Percentiles rank a stretch among this genome's conserved stretches.
Evolutionary conservation across 108 stramenopile species (phyloP).

Genomic region (Cyclostephanos invisitatus): DNA sequence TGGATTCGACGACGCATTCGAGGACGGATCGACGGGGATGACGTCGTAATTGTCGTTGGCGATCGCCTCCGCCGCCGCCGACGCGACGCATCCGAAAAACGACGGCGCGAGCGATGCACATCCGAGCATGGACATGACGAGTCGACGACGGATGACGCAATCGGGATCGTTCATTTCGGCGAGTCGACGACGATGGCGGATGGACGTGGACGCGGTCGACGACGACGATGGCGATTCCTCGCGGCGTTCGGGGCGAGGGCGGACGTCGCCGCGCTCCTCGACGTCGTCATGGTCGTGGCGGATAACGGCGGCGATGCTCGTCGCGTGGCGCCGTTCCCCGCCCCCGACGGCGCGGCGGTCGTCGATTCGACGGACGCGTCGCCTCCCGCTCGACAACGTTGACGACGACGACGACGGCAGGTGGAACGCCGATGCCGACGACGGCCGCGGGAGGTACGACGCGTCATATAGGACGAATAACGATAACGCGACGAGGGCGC

Average conservation of each 20-base stretch:
- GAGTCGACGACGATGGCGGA: no score
- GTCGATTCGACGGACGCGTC: no score
- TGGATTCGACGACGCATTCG: background rate
- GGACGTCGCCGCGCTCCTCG: background rate
- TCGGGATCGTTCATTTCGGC: constrained; percentile 9
- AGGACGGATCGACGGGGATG: background rate
- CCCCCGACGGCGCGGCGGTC: background rate
- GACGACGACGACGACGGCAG: background rate
- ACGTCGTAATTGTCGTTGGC: constrained; percentile 4
- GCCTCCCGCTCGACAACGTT: background rate
- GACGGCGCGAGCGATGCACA: constrained; percentile 27
- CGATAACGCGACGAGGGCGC: background rate
- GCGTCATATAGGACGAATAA: background rate
- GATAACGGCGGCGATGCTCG: background rate
- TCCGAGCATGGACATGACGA: constrained; percentile 60
- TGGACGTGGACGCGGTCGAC: background rate
- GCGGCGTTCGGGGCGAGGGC: background rate
- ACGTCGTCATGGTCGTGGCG: background rate
- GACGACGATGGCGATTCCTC: background rate
- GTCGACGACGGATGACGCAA: constrained; percentile 47
- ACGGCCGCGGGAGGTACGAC: background rate
- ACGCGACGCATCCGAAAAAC: background rate
- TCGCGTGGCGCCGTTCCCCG: background rate
- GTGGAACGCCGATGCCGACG: constrained; percentile 7
- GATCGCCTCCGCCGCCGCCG: background rate